phyloP scores from a whole-genome alignment of 257 asterid species.

The Eucommia ulmoides region DNA sequence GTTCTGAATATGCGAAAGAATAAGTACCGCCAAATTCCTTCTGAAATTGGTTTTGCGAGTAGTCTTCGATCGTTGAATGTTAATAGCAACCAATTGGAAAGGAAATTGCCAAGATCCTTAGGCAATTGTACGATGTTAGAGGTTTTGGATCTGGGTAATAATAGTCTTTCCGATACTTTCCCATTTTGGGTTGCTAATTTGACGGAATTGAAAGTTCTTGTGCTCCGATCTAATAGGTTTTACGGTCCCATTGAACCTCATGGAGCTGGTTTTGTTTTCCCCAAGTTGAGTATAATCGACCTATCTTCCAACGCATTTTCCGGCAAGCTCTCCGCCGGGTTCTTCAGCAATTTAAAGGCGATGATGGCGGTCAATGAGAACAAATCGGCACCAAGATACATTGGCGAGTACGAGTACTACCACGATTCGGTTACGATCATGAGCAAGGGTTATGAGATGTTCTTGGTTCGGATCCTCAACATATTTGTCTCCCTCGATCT shows the following conservation, averaged over 20 bases:
- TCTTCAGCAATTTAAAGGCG: conserved; percentile 7
- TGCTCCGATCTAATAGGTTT: conserved; percentile 10
- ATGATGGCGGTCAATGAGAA: conserved; percentile 6
- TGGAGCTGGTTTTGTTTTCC: conserved; percentile 3
- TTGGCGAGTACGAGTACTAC: not conserved
- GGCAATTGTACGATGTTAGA: conserved; percentile 9
- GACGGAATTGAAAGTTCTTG: conserved; percentile 15
- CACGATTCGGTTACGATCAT: not conserved
- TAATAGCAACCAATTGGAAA: conserved; percentile 8
- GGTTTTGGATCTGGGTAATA: conserved; percentile 15
- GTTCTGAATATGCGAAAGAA: not conserved
- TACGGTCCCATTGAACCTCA: conserved; percentile 2
- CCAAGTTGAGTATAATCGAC: conserved; percentile 12
- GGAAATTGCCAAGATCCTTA: conserved; percentile 8
- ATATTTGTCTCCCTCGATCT: not conserved
- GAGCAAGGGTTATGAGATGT: not conserved
- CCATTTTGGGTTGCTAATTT: conserved; percentile 22
- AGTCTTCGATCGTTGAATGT: conserved; percentile 7
- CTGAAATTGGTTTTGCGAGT: not conserved
- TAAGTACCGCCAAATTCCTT: conserved; percentile 5
- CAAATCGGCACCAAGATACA: no score
- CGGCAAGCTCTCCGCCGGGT: conserved; percentile 6
- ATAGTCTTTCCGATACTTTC: conserved; percentile 16
- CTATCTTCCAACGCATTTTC: conserved; percentile 10
- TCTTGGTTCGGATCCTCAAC: not conserved